Conservation (phyloP, 805 yeast genomes). For the Candida maris region DNA sequence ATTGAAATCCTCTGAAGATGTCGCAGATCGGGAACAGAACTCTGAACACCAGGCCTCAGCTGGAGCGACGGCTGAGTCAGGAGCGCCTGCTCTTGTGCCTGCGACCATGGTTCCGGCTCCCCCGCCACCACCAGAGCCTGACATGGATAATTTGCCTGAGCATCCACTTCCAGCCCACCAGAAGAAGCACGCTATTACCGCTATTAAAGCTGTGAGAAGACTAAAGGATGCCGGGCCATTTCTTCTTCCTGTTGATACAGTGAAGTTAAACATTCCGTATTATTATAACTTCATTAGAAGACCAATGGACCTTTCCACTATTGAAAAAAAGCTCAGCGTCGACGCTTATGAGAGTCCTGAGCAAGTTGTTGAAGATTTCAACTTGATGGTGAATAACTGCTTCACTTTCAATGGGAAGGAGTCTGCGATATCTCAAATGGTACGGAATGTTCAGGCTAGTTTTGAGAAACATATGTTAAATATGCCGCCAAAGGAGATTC, state of each 20-base stretch:
- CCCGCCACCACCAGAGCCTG: constrained; percentile 70
- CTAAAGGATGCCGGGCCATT: constrained; percentile 92
- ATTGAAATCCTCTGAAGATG: constrained; percentile 1
- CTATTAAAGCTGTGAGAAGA: constrained; percentile 82
- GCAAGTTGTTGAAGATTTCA: constrained; percentile 72
- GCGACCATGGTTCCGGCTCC: constrained; percentile 59
- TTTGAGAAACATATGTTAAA: constrained; percentile 91
- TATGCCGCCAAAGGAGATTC: constrained; percentile 67
- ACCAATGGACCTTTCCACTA: constrained; percentile 93
- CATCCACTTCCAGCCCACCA: constrained; percentile 81
- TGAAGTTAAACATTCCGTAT: constrained; percentile 83
- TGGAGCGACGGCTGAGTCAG: constrained; percentile 12
- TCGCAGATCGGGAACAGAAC: not conserved
- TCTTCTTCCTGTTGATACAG: constrained; percentile 82
- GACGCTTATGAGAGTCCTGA: constrained; percentile 71
- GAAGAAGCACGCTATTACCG: constrained; percentile 69
- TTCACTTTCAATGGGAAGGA: constrained; percentile 79
- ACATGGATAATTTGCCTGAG: constrained; percentile 61
- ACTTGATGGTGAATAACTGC: constrained; percentile 82
- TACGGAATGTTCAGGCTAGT: constrained; percentile 80
- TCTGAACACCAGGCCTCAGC: constrained; percentile 2
- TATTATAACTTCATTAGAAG: constrained; percentile 77
- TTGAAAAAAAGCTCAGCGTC: constrained; percentile 70
- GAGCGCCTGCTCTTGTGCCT: constrained; percentile 24
- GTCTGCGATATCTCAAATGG: constrained; percentile 87